Base-by-base conservation (phyloP, 768 basidiomycete genomes). In the Termitomyces sp. region DNA sequence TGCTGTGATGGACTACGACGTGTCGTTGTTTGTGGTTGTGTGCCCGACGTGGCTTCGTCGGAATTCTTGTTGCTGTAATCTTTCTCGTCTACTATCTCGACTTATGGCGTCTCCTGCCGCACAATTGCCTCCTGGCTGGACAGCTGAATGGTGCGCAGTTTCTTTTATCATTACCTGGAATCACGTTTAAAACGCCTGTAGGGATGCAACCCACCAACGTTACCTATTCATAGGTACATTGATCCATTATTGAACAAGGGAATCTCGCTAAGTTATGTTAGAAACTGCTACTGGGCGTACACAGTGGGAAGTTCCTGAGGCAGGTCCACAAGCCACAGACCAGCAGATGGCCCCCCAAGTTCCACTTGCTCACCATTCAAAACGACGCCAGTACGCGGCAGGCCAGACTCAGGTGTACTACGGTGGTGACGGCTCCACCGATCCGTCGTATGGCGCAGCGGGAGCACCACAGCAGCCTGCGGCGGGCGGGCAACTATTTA, bases 321-420 rank as follows among this genome's bases (percentile, higher is more conserved):
- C 67, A 16, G 69, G 67, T 54, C 66, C 71, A 55, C 65, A 72
- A 55, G 63, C 66, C 33, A 64, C 72, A 30, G 76, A 81, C 47
- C 72, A 78, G 18, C 72, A 73, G 9, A 68, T 76, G 20, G 74
- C 75, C 15, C 76, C 80, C 3, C 72, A 75, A 22, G 78, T 83
- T 33, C 78, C 83, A 27, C 74, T 71, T 80, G 30, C 46, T 42
- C 69, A 74, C 31, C 78, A 81, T 63, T 57, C 76, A 55, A 89
- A 92, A 74, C 88, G 93, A 65, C 87, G 95, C 47, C 94, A 96
- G 72, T 98, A 98, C 70, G 95, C 95, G 51, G 86, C 92, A 4
- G 95, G 92, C 12, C 95, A 97, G 73, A 93, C 93, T 1, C 92
- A 94, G 68, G 93, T 83, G 3, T 95, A 95, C 70, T 93, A 93